phyloP scores from a whole-genome alignment of 2,329 filamentous ascomycete species.

The Trichoderma brevicompactum region DNA sequence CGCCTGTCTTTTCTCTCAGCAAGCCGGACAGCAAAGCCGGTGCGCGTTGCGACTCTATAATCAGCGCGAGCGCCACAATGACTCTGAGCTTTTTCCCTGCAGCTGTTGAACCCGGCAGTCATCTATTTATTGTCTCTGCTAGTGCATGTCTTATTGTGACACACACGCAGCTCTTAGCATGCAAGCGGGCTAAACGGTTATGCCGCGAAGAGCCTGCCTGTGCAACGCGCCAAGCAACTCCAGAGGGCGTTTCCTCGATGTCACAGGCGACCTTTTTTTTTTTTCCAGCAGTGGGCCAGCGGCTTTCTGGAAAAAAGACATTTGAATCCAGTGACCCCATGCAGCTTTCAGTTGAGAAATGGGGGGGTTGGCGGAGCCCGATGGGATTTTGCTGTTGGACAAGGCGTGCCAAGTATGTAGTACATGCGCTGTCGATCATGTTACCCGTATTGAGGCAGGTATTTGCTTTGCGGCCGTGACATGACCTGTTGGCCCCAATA shows the following conservation, averaged over 20 bases:
- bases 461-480: too few relatives aligned
- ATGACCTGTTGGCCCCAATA: background rate
- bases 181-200: slow-evolving; percentile 6
- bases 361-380: background rate
- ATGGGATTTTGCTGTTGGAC: slow-evolving; percentile 10
- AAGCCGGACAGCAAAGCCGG: too few relatives aligned
- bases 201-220: background rate
- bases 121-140: slow-evolving; percentile 23
- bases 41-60: too few relatives aligned
- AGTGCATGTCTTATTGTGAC: slow-evolving; percentile 19
- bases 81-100: slow-evolving; percentile 12
- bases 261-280: background rate
- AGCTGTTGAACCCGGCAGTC: slow-evolving; percentile 4
- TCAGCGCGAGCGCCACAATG: slow-evolving; percentile 4
- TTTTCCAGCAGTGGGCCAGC: background rate
- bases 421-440: slow-evolving; percentile 23
- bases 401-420: background rate
- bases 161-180: slow-evolving; percentile 12
- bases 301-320: background rate
- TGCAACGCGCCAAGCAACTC: background rate
- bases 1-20: too few relatives aligned
- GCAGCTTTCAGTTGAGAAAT: background rate
- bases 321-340: background rate
- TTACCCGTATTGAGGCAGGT: background rate
- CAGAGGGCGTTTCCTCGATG: background rate